Conservation (phyloP, 2,329 filamentous ascomycete species). For the Pseudovirgaria hyperparasitica region DNA sequence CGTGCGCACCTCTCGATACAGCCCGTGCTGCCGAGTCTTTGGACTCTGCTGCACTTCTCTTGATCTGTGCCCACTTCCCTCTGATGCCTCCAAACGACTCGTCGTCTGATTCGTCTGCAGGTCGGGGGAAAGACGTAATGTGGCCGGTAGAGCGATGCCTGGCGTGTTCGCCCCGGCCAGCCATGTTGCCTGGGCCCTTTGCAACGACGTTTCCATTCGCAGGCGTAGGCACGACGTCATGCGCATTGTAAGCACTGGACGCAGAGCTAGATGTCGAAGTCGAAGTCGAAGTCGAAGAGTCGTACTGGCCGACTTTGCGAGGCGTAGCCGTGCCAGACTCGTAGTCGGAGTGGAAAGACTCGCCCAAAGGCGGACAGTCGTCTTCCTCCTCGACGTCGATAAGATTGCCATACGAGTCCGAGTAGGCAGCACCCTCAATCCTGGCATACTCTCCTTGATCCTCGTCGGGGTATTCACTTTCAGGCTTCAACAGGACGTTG, state of each 20-base stretch:
- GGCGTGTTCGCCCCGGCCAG: constrained; percentile 31
- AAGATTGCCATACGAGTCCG: too few species aligned
- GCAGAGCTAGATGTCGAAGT: constrained; percentile 16
- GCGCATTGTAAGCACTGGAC: constrained; percentile 15
- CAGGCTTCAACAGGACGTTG: constrained; percentile 81
- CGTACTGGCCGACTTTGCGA: constrained; percentile 17
- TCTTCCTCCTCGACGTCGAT: constrained; percentile 19
- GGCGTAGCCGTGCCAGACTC: constrained; percentile 33
- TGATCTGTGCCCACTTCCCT: too few species aligned
- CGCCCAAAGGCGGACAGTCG: too few species aligned
- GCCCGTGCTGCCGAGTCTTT: constrained; percentile 12
- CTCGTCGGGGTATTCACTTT: constrained; percentile 57
- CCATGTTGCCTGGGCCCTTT: constrained; percentile 24
- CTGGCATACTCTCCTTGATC: constrained; percentile 28
- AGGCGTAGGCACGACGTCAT: constrained; percentile 27
- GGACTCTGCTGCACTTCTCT: constrained; percentile 9
- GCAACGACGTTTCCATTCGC: constrained; percentile 34
- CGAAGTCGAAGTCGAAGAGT: constrained; percentile 13
- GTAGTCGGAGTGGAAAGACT: constrained; percentile 33
- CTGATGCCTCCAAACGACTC: too few species aligned
- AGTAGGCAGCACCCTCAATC: constrained; percentile 41
- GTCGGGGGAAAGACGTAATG: constrained; percentile 16
- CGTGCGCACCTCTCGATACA: constrained; percentile 19
- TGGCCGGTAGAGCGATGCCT: constrained; percentile 35
- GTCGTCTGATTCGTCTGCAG: neutral